Conservation (phyloP, 2,329 filamentous ascomycete species). For the Knufia petricola region DNA sequence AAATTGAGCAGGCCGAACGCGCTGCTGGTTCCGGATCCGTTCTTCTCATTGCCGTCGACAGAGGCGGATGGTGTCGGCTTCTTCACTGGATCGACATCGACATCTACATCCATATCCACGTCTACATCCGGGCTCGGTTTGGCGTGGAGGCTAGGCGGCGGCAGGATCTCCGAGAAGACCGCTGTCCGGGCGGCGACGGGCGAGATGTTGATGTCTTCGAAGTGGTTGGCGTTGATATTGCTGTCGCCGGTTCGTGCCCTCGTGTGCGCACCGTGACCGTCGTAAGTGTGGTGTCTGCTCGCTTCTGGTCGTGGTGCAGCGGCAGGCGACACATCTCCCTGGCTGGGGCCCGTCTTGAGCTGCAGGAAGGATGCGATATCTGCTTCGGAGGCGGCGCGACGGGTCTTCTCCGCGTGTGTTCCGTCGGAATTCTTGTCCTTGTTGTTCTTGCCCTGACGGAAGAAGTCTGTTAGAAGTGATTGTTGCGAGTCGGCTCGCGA, state of each 20-base stretch:
- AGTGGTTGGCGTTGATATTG: background rate
- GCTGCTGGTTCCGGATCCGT: too few species aligned
- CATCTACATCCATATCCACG: too few species aligned
- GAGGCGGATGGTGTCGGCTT: too few species aligned
- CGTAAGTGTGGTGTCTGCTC: background rate
- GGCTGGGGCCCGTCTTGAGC: background rate
- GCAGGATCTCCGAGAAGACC: too few species aligned
- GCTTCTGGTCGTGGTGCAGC: background rate
- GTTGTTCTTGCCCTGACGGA: background rate
- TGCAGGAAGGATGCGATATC: constrained; percentile 3
- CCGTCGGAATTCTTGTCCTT: background rate
- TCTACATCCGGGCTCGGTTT: too few species aligned
- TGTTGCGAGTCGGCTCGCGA: background rate
- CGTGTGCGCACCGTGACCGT: too few species aligned
- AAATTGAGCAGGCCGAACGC: too few species aligned
- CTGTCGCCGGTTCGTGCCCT: background rate
- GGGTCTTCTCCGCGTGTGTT: background rate
- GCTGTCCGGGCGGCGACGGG: background rate
- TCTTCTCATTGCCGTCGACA: too few species aligned
- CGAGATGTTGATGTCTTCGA: constrained; percentile 5
- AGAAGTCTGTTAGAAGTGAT: background rate
- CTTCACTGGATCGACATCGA: too few species aligned
- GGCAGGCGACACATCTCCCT: too few species aligned
- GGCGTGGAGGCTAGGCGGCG: too few species aligned
- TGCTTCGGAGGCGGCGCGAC: background rate